A percentile compares a stretch with the other conserved stretches of the same genome.
These are phyloP conservation scores for Fusarium bactridioides DNA, from an alignment of 2,329 filamentous ascomycete species.

Conservation along the genomic window DNA sequence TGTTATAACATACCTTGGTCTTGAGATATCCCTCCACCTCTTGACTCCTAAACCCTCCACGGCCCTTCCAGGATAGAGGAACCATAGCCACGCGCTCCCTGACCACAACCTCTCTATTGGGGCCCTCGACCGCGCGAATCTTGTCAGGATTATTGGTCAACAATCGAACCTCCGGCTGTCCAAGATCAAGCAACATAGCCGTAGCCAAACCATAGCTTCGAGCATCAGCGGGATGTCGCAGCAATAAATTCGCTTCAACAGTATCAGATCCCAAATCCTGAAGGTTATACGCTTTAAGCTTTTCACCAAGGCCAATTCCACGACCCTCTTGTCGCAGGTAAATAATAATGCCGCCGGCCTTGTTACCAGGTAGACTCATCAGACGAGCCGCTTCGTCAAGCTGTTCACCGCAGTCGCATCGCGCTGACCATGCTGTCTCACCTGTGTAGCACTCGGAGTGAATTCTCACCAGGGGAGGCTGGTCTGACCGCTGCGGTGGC, in stretches of 20 bases:
- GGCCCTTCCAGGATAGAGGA: slow-evolving; percentile 88
- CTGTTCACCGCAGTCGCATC: slow-evolving; percentile 98
- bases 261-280: slow-evolving; percentile 98
- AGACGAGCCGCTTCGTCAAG: slow-evolving; percentile 93
- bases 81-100: slow-evolving; percentile 95
- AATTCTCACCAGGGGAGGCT: slow-evolving; percentile 81
- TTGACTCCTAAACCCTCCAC: slow-evolving; percentile 81
- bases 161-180: slow-evolving; percentile 78
- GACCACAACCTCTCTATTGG: slow-evolving; percentile 85
- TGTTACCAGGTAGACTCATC: slow-evolving; percentile 76
- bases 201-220: slow-evolving; percentile 96
- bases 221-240: slow-evolving; percentile 93
- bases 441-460: slow-evolving; percentile 99
- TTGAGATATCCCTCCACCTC: slow-evolving; percentile 95
- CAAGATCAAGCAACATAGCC: slow-evolving; percentile 89
- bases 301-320: slow-evolving; percentile 92
- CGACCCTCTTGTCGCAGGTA: slow-evolving; percentile 96
- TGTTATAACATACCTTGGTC: slow-evolving; percentile 75
- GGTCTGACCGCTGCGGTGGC: slow-evolving; percentile 13
- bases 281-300: slow-evolving; percentile 97
- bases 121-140: slow-evolving; percentile 91
- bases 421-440: slow-evolving; percentile 97
- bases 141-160: slow-evolving; percentile 99
- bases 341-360: slow-evolving; percentile 86
- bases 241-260: slow-evolving; percentile 90